Conservation (phyloP, 768 basidiomycete species). For the Trametes sanguinea region DNA sequence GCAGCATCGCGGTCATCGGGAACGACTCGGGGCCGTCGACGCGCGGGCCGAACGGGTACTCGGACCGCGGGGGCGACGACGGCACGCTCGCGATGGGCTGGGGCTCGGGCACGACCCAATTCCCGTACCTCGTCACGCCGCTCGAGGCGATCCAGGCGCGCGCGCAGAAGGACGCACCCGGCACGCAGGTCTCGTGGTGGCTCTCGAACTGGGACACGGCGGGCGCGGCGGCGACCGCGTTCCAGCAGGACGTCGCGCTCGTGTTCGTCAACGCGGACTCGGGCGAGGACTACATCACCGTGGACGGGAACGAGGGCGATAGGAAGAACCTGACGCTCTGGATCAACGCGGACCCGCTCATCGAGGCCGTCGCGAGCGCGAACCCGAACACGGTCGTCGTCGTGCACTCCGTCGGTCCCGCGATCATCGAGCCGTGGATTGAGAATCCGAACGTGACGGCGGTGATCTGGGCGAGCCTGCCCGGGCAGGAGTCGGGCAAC, state of each 20-base stretch:
- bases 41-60: constrained; percentile 50
- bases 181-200: constrained; percentile 27
- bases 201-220: constrained; percentile 28
- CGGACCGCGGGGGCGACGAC: constrained; percentile 42
- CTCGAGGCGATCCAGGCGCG: constrained; percentile 78
- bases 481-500: constrained; percentile 55
- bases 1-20: constrained; percentile 62
- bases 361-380: constrained; percentile 64
- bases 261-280: constrained; percentile 85
- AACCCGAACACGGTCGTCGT: constrained; percentile 76
- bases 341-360: constrained; percentile 70
- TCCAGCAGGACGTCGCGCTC: constrained; percentile 64
- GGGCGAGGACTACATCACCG: constrained; percentile 80
- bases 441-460: constrained; percentile 54
- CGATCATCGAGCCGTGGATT: constrained; percentile 47
- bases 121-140: constrained; percentile 81
- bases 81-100: constrained; percentile 90
- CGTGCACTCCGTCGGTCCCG: constrained; percentile 49
- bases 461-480: constrained; percentile 43
- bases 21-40: constrained; percentile 49
- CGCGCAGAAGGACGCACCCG: constrained; percentile 53
- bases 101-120: constrained; percentile 68
- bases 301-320: constrained; percentile 80
- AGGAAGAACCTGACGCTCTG: constrained; percentile 74
- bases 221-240: constrained; percentile 24